Evolutionary conservation across 352 stramenopile species (phyloP).

Genomic region (Achlya hypogyna): DNA sequence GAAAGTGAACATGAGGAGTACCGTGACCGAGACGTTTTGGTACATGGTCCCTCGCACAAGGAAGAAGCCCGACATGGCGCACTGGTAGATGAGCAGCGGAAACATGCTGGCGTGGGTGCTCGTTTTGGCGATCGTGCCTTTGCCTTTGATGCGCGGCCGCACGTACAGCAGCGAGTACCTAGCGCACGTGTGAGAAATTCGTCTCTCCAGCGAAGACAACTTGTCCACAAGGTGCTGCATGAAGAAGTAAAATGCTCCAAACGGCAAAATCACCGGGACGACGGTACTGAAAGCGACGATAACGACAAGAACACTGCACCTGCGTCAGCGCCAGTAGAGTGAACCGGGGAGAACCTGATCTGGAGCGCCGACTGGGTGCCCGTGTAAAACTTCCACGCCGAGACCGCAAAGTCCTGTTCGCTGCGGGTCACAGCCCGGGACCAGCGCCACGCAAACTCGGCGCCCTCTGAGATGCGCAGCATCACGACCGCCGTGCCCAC

Average conservation of each 20-base stretch:
- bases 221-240: constrained; percentile 83
- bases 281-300: constrained; percentile 82
- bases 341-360: constrained; percentile 27
- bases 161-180: constrained; percentile 66
- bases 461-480: constrained; percentile 64
- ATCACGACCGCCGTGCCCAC: constrained; percentile 65
- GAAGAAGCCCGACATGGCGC: constrained; percentile 78
- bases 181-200: not conserved
- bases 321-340: not conserved
- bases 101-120: constrained; percentile 72
- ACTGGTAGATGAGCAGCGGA: constrained; percentile 70
- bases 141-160: constrained; percentile 73
- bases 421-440: constrained; percentile 59
- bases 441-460: constrained; percentile 18
- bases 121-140: constrained; percentile 70
- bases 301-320: constrained; percentile 52
- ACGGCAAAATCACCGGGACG: constrained; percentile 70
- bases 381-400: constrained; percentile 74
- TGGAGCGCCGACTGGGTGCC: constrained; percentile 75
- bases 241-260: constrained; percentile 71
- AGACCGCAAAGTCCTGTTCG: constrained; percentile 60
- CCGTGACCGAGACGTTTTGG: constrained; percentile 57
- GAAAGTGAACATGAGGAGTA: constrained; percentile 76
- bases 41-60: constrained; percentile 65
- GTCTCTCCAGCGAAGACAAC: not conserved